phyloP scores from a whole-genome alignment of 192 early-diverging fungal species.

The Coemansia sp. region DNA sequence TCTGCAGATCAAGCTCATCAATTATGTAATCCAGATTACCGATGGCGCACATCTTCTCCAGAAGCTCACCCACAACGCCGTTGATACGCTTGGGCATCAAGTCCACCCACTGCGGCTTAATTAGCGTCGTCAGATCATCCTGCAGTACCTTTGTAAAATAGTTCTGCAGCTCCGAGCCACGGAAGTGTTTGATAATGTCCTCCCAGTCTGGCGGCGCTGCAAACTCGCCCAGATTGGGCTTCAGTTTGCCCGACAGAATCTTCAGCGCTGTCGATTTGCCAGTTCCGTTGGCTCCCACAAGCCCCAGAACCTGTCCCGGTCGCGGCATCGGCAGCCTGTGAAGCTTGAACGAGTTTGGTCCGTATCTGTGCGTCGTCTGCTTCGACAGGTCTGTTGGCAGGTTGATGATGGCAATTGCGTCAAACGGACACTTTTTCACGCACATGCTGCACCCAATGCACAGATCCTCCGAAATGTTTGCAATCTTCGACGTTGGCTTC shows the following conservation, averaged over 20 bases:
- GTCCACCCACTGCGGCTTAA: slow-evolving; percentile 97
- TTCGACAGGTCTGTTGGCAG: slow-evolving; percentile 93
- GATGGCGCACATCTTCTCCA: slow-evolving; percentile 69
- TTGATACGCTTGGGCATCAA: slow-evolving; percentile 77
- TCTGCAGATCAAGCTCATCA: slow-evolving; percentile 70
- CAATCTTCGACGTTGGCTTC: slow-evolving; percentile 78
- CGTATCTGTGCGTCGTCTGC: slow-evolving; percentile 95
- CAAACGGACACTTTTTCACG: slow-evolving; percentile 96
- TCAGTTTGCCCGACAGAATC: slow-evolving; percentile 88
- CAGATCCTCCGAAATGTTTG: slow-evolving; percentile 90
- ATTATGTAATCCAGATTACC: slow-evolving; percentile 78
- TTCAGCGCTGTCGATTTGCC: slow-evolving; percentile 95
- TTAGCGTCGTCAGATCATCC: slow-evolving; percentile 91
- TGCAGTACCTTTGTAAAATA: slow-evolving; percentile 98
- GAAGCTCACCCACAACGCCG: slow-evolving; percentile 74
- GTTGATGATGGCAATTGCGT: slow-evolving; percentile 96
- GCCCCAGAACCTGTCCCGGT: slow-evolving; percentile 94
- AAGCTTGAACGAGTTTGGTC: slow-evolving; percentile 97
- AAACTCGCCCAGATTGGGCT: slow-evolving; percentile 93
- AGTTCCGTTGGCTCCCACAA: slow-evolving; percentile 97
- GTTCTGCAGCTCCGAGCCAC: slow-evolving; percentile 96
- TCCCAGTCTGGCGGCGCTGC: slow-evolving; percentile 91
- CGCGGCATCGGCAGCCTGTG: slow-evolving; percentile 93
- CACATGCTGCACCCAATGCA: slow-evolving; percentile 99
- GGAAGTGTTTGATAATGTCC: slow-evolving; percentile 94